Base-by-base conservation (phyloP, 2,329 filamentous ascomycete genomes). In the Cladophialophora bantiana region DNA sequence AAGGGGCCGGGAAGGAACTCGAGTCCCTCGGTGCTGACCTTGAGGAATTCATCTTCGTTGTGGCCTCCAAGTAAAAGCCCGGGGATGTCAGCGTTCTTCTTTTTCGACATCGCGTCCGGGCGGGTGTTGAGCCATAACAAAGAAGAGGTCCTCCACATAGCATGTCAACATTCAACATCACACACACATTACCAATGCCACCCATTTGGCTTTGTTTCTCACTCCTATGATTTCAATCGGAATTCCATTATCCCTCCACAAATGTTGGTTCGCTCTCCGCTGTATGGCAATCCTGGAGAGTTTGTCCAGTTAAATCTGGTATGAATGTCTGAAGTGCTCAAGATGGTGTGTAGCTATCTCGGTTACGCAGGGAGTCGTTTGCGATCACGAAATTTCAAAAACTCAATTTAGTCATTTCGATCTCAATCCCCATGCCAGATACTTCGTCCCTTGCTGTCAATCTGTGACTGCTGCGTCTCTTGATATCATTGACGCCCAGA, bases 401-500 rank as follows among this genome's bases (percentile, higher is more conserved):
- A n/a, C 55, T 65, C 59, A 65, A 52, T 36, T 54, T 40, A 26
- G 35, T 7, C 36, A 9, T 52, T 31, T 54, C 36, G 12, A 45
- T 42, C 42, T 62, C 58, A 66, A 26, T 60, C 32, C 50, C 52
- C 53, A 20, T 66, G 53, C 64, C 68, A 70, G 31, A 66, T 64
- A 60, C 57, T 59, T 40, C 40, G 59, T 3, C 53, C 62, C 45
- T 72, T 72, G 56, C 61, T 67, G 42, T 72, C 70, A 36, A 57
- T 42, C 32, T 42, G 36, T 6, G 56, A 54, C 35, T 36, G 73
- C 18, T 77, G 62, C 26, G 76, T 75, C 57, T 73, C 54, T 7
- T 73, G 73, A 61, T 76, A 77, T 15, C 75, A 74, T 62, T 78
- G 73, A 55, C 79, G 77, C 0, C 80, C 80, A 0, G 77, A 78